These are phyloP conservation scores for Podaxis sp. DNA, from an alignment of 768 basidiomycete species.

Conservation along the genomic window DNA sequence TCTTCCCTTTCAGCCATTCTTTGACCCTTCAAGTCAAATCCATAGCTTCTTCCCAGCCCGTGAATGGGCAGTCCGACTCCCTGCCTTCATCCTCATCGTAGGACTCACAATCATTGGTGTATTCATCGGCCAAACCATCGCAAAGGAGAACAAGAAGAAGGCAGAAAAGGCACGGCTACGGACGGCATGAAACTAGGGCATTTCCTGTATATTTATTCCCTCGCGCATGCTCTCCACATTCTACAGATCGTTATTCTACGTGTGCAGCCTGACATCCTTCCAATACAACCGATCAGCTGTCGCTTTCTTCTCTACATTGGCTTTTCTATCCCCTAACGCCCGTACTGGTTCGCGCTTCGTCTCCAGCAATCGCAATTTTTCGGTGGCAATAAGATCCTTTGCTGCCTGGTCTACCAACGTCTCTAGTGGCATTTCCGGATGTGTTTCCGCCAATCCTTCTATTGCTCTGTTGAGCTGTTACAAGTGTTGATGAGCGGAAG, in stretches of 20 bases:
- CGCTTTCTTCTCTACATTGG: slow-evolving; percentile 15
- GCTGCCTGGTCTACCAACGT: slow-evolving; percentile 55
- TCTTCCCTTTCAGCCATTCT: slow-evolving; percentile 62
- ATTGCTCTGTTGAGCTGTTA: slow-evolving; percentile 56
- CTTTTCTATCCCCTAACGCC: slow-evolving; percentile 3
- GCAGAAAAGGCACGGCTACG: slow-evolving; percentile 62
- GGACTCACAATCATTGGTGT: slow-evolving; percentile 79
- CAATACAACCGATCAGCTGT: slow-evolving; percentile 6
- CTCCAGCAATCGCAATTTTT: slow-evolving; percentile 63
- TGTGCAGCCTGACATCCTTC: slow-evolving; percentile 9
- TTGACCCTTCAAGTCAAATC: slow-evolving; percentile 70
- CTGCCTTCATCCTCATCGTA: slow-evolving; percentile 77
- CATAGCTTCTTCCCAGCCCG: slow-evolving; percentile 81
- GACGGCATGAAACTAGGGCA: slow-evolving; percentile 44
- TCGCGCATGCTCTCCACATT: slow-evolving; percentile 14
- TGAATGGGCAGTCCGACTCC: slow-evolving; percentile 91
- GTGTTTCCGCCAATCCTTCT: slow-evolving; percentile 50
- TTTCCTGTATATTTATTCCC: slow-evolving; percentile 8
- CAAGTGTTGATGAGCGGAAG: neutral
- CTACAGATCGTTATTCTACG: slow-evolving; percentile 8
- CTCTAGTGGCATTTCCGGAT: slow-evolving; percentile 42
- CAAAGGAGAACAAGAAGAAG: slow-evolving; percentile 72
- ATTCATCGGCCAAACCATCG: slow-evolving; percentile 76
- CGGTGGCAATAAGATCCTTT: slow-evolving; percentile 66
- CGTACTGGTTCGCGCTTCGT: slow-evolving; percentile 26